phyloP scores from a whole-genome alignment of 2,329 filamentous ascomycete species.

The Calycina herbarum region DNA sequence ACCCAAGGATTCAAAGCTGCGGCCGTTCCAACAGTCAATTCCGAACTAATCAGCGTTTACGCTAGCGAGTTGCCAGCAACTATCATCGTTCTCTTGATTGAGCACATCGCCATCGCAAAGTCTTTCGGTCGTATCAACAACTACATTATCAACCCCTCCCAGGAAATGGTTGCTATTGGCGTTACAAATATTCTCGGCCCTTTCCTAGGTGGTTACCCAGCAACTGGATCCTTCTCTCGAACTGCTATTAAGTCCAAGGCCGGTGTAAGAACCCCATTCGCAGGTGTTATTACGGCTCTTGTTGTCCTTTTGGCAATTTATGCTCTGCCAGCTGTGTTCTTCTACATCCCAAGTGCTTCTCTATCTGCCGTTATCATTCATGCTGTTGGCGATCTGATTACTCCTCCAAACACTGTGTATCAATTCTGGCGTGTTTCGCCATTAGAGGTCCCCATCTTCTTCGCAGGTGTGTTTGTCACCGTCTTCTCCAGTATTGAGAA shows the following conservation, averaged over 20 bases:
- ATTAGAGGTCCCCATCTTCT: conserved; percentile 88
- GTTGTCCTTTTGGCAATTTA: conserved; percentile 91
- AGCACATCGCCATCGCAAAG: conserved; percentile 96
- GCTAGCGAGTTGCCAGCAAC: conserved; percentile 74
- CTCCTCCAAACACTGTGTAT: conserved; percentile 85
- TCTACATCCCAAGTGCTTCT: conserved; percentile 81
- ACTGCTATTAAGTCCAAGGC: conserved; percentile 98
- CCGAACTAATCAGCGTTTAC: conserved; percentile 66
- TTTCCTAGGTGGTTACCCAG: conserved; percentile 88
- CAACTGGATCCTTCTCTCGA: conserved; percentile 92
- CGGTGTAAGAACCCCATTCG: conserved; percentile 87
- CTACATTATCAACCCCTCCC: conserved; percentile 92
- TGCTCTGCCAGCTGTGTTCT: conserved; percentile 84
- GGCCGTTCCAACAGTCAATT: conserved; percentile 68
- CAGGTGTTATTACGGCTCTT: conserved; percentile 81
- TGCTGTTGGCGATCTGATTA: conserved; percentile 89
- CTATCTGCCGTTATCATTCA: conserved; percentile 92
- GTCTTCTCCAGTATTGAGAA: conserved; percentile 87
- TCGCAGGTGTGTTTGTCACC: conserved; percentile 86
- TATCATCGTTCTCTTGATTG: conserved; percentile 92
- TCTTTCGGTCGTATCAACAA: conserved; percentile 96
- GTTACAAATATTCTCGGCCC: conserved; percentile 87
- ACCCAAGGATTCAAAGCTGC: conserved; percentile 75
- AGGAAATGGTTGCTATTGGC: conserved; percentile 93
- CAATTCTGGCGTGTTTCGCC: conserved; percentile 95